A percentile compares a stretch with the other conserved stretches of the same genome.
These are phyloP conservation scores for Saccharomyces hybrid DNA, from an alignment of 1,139 yeast genomes.

Conservation along the genomic window DNA sequence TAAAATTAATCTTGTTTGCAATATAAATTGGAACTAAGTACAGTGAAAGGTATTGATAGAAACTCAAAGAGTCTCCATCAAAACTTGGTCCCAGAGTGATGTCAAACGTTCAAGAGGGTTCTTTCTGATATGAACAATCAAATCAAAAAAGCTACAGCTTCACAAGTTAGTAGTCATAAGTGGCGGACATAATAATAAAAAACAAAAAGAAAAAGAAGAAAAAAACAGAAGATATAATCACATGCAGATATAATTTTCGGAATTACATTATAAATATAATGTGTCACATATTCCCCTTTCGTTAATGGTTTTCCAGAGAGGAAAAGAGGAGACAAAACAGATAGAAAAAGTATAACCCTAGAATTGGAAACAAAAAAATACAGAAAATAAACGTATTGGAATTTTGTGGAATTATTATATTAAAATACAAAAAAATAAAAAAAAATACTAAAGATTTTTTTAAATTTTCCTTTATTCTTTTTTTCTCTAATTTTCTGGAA, in stretches of 20 bases:
- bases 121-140: neutral
- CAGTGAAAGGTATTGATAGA: neutral
- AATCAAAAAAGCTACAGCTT: neutral
- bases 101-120: neutral
- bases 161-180: neutral
- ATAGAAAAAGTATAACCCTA: slow-evolving; percentile 1
- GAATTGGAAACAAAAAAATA: neutral
- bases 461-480: neutral
- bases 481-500: slow-evolving; percentile 66
- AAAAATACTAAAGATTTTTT: neutral
- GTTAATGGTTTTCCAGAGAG: neutral
- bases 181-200: neutral
- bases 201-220: neutral
- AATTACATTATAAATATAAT: neutral
- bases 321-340: neutral
- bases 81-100: slow-evolving; percentile 1
- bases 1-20: neutral
- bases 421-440: neutral
- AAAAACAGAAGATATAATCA: neutral
- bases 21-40: slow-evolving; percentile 2
- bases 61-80: neutral
- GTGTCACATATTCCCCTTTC: neutral
- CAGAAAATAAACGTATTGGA: neutral
- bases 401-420: neutral
- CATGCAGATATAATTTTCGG: slow-evolving; percentile 1